Evolutionary conservation across 2,329 filamentous ascomycete genomes (phyloP).

Genomic region (Dichotomopilus funicola): DNA sequence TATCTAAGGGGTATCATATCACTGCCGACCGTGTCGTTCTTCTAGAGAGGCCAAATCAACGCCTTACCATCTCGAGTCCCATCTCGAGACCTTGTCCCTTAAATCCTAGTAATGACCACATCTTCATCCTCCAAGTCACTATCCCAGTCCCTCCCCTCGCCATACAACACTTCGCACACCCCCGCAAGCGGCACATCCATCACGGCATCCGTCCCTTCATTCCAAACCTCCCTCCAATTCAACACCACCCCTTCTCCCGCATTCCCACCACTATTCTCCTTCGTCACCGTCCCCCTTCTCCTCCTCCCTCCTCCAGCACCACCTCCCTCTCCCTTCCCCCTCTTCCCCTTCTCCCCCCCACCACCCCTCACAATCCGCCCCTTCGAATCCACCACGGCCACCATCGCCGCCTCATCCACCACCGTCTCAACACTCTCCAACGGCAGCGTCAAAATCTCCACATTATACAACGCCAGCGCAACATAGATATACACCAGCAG

Average conservation of each 20-base stretch:
- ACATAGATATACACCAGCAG: slow-evolving; percentile 87
- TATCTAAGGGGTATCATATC: too few species aligned
- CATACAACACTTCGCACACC: slow-evolving; percentile 91
- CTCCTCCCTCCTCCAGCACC: slow-evolving; percentile 18
- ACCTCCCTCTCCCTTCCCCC: slow-evolving; percentile 34
- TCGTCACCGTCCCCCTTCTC: too few species aligned
- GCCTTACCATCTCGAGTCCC: too few species aligned
- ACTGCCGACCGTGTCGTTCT: too few species aligned
- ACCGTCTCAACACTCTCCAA: slow-evolving; percentile 78
- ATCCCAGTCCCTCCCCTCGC: slow-evolving; percentile 39
- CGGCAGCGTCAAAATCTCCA: slow-evolving; percentile 76
- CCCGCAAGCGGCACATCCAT: slow-evolving; percentile 95
- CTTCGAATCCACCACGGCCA: slow-evolving; percentile 72
- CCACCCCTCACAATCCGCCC: slow-evolving; percentile 43
- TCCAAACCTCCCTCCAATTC: slow-evolving; percentile 82
- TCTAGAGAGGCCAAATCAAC: too few species aligned
- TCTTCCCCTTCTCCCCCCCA: slow-evolving; percentile 32
- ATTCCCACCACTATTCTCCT: not conserved
- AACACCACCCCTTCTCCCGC: slow-evolving; percentile 21
- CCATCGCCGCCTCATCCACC: slow-evolving; percentile 81
- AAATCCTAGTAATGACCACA: slow-evolving; percentile 16
- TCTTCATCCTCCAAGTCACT: slow-evolving; percentile 17
- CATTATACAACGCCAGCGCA: slow-evolving; percentile 85
- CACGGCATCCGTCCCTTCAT: slow-evolving; percentile 87
- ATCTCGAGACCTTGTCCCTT: not conserved